Percentiles rank a stretch among this genome's conserved stretches.
Conservation (phyloP, 192 early-diverging fungal species). For the Piromyces finnis region DNA sequence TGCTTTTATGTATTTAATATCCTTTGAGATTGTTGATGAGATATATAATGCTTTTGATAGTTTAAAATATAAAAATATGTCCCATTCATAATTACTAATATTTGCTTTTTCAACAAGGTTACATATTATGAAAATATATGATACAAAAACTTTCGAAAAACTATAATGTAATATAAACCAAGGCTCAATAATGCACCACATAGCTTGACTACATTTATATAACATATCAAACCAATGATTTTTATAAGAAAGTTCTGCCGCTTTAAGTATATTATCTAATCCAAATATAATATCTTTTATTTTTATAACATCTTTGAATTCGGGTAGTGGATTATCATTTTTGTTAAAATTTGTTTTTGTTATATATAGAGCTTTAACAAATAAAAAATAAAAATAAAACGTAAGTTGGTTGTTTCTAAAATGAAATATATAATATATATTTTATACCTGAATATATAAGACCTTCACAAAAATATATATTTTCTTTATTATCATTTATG, state of each 20-base stretch:
- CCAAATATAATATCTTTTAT: background rate
- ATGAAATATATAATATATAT: no score
- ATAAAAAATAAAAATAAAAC: no score
- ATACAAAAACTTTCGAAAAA: background rate
- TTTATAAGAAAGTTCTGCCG: background rate
- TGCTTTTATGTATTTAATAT: background rate
- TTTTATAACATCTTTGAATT: background rate
- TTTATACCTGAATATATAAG: background rate
- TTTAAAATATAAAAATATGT: background rate
- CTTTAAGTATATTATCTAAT: background rate
- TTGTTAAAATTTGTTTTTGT: background rate
- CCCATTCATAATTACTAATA: background rate
- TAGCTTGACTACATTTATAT: background rate
- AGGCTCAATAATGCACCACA: background rate
- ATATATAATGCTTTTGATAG: background rate
- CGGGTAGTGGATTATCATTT: background rate
- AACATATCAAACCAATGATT: background rate
- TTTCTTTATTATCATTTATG: background rate
- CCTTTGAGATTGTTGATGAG: background rate
- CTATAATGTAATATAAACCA: background rate
- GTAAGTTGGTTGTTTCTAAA: no score
- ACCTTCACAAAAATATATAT: background rate
- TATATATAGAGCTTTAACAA: background rate
- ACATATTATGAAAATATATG: background rate
- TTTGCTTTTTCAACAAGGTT: background rate